A percentile compares a stretch with the other conserved stretches of the same genome.
Conservation (phyloP, 306 rosid species). For the Senna tora region DNA sequence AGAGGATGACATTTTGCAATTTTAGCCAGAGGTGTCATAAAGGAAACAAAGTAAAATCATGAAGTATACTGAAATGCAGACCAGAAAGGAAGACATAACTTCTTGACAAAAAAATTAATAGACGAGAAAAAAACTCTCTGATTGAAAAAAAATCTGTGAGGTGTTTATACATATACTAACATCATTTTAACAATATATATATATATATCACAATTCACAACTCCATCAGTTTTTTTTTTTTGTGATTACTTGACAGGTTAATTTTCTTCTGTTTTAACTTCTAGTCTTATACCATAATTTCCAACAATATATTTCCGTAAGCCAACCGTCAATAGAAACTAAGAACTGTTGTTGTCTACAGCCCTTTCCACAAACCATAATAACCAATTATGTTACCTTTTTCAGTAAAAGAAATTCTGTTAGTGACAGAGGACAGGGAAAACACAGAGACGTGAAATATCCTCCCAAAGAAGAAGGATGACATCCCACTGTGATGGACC, state of each 20-base stretch:
- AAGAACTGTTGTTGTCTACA: background rate
- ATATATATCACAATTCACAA: background rate
- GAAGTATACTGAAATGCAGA: background rate
- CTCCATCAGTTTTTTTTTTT: background rate
- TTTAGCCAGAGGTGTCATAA: slow-evolving; percentile 12
- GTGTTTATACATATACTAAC: background rate
- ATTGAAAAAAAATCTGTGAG: background rate
- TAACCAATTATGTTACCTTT: too few species aligned
- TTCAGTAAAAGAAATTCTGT: background rate
- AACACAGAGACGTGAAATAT: too few species aligned
- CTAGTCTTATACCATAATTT: too few species aligned
- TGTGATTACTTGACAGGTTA: background rate
- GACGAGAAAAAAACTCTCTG: too few species aligned
- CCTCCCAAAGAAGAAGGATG: too few species aligned
- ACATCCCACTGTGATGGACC: background rate
- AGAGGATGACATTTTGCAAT: background rate
- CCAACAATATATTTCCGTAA: background rate
- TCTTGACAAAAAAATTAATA: background rate
- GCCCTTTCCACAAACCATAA: background rate
- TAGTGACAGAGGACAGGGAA: background rate
- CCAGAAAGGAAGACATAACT: slow-evolving; percentile 14
- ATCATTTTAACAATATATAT: too few species aligned
- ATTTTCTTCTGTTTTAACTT: background rate
- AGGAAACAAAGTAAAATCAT: background rate
- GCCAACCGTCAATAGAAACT: background rate